Evolutionary conservation across 345 rosid species (phyloP).

Genomic region (Eucalyptus camaldulensis): DNA sequence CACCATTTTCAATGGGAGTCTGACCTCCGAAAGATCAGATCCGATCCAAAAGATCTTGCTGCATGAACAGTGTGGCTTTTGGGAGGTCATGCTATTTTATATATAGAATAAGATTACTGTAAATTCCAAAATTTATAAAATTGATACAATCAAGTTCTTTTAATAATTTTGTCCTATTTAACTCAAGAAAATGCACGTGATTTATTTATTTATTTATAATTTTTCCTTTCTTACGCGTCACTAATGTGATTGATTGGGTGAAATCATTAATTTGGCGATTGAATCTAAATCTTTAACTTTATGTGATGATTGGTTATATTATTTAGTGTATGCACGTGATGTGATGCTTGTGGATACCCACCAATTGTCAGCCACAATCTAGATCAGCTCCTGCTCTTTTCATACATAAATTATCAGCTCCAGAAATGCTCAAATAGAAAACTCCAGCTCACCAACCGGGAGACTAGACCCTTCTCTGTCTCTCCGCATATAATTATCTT

Average conservation of each 20-base stretch:
- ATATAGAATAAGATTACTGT: accelerated
- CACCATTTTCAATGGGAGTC: neutral
- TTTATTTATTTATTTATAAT: too few relatives aligned
- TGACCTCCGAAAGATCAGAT: neutral
- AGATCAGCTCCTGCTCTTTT: neutral
- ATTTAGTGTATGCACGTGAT: neutral
- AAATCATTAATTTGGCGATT: neutral
- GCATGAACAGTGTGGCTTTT: neutral
- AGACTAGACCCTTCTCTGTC: neutral
- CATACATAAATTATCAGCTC: neutral
- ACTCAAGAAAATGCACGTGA: neutral
- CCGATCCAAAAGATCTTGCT: neutral
- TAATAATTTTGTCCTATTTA: neutral
- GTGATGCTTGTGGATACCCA: neutral
- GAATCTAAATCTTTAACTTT: neutral
- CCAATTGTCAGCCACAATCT: neutral
- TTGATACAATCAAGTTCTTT: too few relatives aligned
- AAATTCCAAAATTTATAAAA: too few relatives aligned
- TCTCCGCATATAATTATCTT: neutral
- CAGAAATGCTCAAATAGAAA: neutral
- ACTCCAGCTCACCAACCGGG: neutral
- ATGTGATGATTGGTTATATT: neutral
- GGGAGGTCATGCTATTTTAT: neutral
- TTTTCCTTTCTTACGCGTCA: accelerated
- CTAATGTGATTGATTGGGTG: neutral